Conservation (phyloP, 192 early-diverging fungal species). For the Coemansia sp. region DNA sequence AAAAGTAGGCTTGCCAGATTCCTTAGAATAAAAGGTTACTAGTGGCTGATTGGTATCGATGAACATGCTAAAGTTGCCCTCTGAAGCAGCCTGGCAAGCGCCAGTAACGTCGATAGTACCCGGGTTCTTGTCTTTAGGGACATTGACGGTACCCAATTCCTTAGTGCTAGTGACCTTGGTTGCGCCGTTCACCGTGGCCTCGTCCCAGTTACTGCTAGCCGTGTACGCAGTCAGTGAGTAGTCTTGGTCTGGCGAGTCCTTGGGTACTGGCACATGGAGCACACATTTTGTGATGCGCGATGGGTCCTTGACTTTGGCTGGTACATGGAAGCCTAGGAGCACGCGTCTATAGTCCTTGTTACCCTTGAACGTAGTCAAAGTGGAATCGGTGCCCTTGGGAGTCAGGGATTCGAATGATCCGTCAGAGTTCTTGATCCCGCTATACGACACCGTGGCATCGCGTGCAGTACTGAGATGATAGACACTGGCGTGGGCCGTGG, state of each 20-base stretch:
- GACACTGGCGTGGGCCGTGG: background rate
- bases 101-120: slow-evolving; percentile 28
- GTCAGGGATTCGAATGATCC: slow-evolving; percentile 18
- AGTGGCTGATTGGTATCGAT: slow-evolving; percentile 27
- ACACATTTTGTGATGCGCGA: slow-evolving; percentile 25
- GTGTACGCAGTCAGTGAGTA: slow-evolving; percentile 32
- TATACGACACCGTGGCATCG: slow-evolving; percentile 41
- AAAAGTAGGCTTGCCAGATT: slow-evolving; percentile 22
- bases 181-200: slow-evolving; percentile 19
- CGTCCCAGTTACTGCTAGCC: slow-evolving; percentile 39
- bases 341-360: slow-evolving; percentile 27
- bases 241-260: slow-evolving; percentile 3
- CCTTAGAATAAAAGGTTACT: slow-evolving; percentile 25
- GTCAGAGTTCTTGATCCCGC: slow-evolving; percentile 4
- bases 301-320: slow-evolving; percentile 5
- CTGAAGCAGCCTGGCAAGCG: slow-evolving; percentile 27
- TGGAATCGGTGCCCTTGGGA: slow-evolving; percentile 21
- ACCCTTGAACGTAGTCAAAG: slow-evolving; percentile 17
- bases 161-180: slow-evolving; percentile 6
- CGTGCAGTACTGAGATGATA: slow-evolving; percentile 13
- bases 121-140: background rate
- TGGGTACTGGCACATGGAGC: slow-evolving; percentile 30
- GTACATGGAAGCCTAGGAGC: slow-evolving; percentile 40
- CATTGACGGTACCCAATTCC: slow-evolving; percentile 2
- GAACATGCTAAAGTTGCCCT: slow-evolving; percentile 33